Base-by-base conservation (phyloP, 1,139 yeast species). In the Casaregolazyma lundiana region DNA sequence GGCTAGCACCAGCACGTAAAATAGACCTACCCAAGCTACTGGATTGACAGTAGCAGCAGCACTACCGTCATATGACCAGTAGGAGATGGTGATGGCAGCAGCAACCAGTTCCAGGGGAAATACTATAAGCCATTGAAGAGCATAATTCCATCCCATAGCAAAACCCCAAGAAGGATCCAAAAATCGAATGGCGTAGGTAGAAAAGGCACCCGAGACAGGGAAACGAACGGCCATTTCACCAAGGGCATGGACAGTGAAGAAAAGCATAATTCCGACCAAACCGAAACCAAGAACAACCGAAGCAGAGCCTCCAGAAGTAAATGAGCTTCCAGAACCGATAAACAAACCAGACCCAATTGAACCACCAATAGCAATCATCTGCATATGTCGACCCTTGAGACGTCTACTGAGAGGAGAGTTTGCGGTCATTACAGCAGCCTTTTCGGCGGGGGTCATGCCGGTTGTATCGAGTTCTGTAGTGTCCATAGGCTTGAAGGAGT, bases 301-400 rank as follows among this genome's bases (percentile, higher is more conserved):
- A 3, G 80, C 86, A 2, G 89, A 87, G 9, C 92, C 90, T 45
- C 84, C 83, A 24, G 69, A 65, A 22, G 66, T 57, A 41, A 82
- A 65, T 22, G 81, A 75, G 42, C 72, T 67, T 43, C 89, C 89
- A 36, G 81, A 70, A 50, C 89, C 89, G 50, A 84, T 78, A 55
- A 83, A 80, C 41, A 81, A 71, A 61, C 84, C 84, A 3, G 83
- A 85, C 66, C 96, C 96, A 54, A 87, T 85, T 44, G 88, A 76
- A 55, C 95, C 95, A 61, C 96, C 96, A 58, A 87, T 81, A 41
- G 95, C 95, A 63, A 87, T 81, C 87, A 87, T 84, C 61, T 83
- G 85, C 57, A 86, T 69, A 71, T 85, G 80, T 69, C 87, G 73
- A 18, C 68, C 71, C 55, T 81, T 81, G 48, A 85, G 72, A 39